Conservation (phyloP, 148 eudicot species). For the Gaultheria prostrata region DNA sequence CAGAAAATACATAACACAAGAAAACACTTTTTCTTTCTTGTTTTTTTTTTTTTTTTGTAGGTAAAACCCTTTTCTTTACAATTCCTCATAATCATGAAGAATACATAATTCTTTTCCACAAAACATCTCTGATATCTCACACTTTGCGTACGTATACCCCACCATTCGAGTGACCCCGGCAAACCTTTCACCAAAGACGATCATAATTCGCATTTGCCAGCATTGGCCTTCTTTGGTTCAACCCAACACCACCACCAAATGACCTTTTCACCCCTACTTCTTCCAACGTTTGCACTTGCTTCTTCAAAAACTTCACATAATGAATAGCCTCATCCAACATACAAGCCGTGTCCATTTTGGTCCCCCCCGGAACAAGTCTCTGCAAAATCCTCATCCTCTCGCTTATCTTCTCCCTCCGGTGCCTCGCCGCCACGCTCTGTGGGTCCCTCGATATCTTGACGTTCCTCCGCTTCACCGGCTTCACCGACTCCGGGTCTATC, state of each 20-base stretch:
- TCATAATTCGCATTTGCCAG: slow-evolving; percentile 31
- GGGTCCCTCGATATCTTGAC: slow-evolving; percentile 90
- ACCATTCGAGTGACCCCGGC: background rate
- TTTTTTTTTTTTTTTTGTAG: background rate
- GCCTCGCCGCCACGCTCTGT: slow-evolving; percentile 89
- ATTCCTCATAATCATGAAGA: background rate
- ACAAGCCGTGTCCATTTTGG: slow-evolving; percentile 94
- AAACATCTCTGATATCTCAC: slow-evolving; percentile 5
- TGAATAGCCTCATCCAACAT: slow-evolving; percentile 93
- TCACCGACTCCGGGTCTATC: slow-evolving; percentile 84
- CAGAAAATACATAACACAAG: background rate
- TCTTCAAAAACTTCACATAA: slow-evolving; percentile 81
- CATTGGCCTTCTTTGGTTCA: slow-evolving; percentile 32
- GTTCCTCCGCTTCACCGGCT: slow-evolving; percentile 75
- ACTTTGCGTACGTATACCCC: slow-evolving; percentile 1
- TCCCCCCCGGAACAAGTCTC: slow-evolving; percentile 90
- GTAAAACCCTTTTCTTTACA: slow-evolving; percentile 10
- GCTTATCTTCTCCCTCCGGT: slow-evolving; percentile 79
- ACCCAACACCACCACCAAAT: slow-evolving; percentile 29
- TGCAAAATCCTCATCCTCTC: slow-evolving; percentile 81
- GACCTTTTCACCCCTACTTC: slow-evolving; percentile 39
- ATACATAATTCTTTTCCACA: background rate
- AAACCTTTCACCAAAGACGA: slow-evolving; percentile 2
- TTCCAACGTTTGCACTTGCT: slow-evolving; percentile 74
- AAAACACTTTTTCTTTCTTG: background rate